These are phyloP conservation scores for Candida dendrica DNA, from an alignment of 805 yeast genomes.

Conservation along the genomic window DNA sequence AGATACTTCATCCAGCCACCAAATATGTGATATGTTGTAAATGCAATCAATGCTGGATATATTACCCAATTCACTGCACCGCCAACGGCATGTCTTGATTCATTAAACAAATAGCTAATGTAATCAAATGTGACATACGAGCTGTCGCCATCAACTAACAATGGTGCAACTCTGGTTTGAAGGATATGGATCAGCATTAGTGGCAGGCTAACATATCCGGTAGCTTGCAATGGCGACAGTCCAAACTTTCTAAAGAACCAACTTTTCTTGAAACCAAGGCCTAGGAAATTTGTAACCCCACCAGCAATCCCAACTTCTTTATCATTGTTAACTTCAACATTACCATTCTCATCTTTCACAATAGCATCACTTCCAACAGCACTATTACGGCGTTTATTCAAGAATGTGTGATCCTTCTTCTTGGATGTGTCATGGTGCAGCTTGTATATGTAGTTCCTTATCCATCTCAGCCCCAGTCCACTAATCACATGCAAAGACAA, in stretches of 20 bases:
- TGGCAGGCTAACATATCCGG: conserved; percentile 50
- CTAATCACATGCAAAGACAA: conserved; percentile 41
- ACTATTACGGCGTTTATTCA: conserved; percentile 17
- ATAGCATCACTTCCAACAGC: conserved; percentile 13
- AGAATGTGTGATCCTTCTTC: conserved; percentile 4
- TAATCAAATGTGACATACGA: conserved; percentile 46
- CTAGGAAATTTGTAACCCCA: conserved; percentile 40
- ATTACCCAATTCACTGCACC: conserved; percentile 23
- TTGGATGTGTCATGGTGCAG: conserved; percentile 16
- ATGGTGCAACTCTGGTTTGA: conserved; percentile 43
- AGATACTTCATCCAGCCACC: conserved; percentile 46
- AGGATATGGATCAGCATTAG: conserved; percentile 38
- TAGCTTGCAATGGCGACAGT: conserved; percentile 47
- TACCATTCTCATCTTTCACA: conserved; percentile 5
- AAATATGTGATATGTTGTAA: conserved; percentile 44
- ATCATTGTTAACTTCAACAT: conserved; percentile 28
- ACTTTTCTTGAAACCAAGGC: conserved; percentile 45
- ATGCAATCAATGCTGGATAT: conserved; percentile 27
- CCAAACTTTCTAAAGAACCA: conserved; percentile 37
- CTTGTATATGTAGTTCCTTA: conserved; percentile 25
- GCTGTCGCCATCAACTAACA: conserved; percentile 57
- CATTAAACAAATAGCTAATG: conserved; percentile 32
- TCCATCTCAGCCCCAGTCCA: conserved; percentile 41
- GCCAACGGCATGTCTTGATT: conserved; percentile 21
- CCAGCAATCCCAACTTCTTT: conserved; percentile 57